Evolutionary conservation across 2,329 filamentous ascomycete species (phyloP).

Genomic region (Fusarium chlamydosporum): DNA sequence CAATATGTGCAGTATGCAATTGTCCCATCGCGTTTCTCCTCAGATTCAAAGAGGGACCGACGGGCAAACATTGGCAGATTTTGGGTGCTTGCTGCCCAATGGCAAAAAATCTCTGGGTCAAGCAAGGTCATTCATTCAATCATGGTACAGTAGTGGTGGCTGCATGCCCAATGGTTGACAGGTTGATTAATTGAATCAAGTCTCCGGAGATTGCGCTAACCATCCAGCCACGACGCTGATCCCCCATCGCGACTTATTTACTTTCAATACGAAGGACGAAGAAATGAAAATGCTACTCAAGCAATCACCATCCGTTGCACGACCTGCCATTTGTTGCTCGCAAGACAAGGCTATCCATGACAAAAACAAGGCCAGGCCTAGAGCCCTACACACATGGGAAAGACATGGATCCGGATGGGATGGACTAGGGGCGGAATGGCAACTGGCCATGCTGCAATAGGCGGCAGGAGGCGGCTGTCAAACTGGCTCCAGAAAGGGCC

Average conservation of each 20-base stretch:
- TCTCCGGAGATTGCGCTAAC: constrained; percentile 40
- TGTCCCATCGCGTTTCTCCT: constrained; percentile 20
- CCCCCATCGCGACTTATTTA: constrained; percentile 22
- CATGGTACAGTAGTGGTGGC: constrained; percentile 19
- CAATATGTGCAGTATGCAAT: constrained; percentile 15
- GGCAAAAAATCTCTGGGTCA: constrained; percentile 23
- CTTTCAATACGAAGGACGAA: constrained; percentile 29
- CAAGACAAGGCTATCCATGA: constrained; percentile 22
- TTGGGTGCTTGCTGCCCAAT: constrained; percentile 57
- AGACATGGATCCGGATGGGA: constrained; percentile 37
- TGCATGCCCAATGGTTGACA: constrained; percentile 31
- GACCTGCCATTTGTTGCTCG: constrained; percentile 30
- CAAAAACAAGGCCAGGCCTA: constrained; percentile 23
- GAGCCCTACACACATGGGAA: constrained; percentile 38
- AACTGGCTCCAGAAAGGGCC: constrained; percentile 51
- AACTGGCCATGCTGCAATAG: constrained; percentile 43
- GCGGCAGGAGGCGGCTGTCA: constrained; percentile 51
- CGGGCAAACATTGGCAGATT: constrained; percentile 27
- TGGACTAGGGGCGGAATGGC: constrained; percentile 45
- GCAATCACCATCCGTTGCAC: constrained; percentile 19
- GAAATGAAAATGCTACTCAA: constrained; percentile 45
- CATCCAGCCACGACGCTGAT: constrained; percentile 27
- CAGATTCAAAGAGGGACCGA: constrained; percentile 11
- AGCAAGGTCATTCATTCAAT: constrained; percentile 12
- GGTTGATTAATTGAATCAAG: constrained; percentile 23